Evolutionary conservation across 2,329 filamentous ascomycete genomes (phyloP).

Genomic region (Sporothrix pseudoabietina): DNA sequence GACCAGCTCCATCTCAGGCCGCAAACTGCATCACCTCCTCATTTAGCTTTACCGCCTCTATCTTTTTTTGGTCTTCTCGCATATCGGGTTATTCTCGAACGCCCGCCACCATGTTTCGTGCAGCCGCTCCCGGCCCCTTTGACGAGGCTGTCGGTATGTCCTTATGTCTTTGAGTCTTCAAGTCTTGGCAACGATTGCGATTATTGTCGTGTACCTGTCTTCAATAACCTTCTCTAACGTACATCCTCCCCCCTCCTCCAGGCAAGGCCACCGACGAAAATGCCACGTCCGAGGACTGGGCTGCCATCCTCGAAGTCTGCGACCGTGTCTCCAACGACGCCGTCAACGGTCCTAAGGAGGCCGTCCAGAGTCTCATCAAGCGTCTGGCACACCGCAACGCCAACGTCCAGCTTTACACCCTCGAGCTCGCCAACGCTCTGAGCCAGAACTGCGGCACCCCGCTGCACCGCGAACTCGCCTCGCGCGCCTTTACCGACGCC

Average conservation of each 20-base stretch:
- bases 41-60: not conserved
- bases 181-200: not conserved
- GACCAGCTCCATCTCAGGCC: not conserved
- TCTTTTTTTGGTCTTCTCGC: not conserved
- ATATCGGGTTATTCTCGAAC: not conserved
- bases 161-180: not conserved
- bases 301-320: constrained; percentile 65
- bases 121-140: constrained; percentile 59
- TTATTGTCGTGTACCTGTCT: not conserved
- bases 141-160: constrained; percentile 62
- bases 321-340: constrained; percentile 59
- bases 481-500: constrained; percentile 91
- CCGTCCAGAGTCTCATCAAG: constrained; percentile 87
- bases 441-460: constrained; percentile 87
- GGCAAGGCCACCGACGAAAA: constrained; percentile 94
- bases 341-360: constrained; percentile 71
- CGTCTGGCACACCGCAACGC: constrained; percentile 89
- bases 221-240: not conserved
- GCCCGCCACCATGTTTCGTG: constrained; percentile 58
- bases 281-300: constrained; percentile 78
- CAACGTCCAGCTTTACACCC: constrained; percentile 92
- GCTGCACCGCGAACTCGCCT: constrained; percentile 87
- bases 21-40: not conserved
- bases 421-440: constrained; percentile 89
- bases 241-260: constrained; percentile 38